Conservation (phyloP, 176 grass and related monocot species). For the Eragrostis curvula region DNA sequence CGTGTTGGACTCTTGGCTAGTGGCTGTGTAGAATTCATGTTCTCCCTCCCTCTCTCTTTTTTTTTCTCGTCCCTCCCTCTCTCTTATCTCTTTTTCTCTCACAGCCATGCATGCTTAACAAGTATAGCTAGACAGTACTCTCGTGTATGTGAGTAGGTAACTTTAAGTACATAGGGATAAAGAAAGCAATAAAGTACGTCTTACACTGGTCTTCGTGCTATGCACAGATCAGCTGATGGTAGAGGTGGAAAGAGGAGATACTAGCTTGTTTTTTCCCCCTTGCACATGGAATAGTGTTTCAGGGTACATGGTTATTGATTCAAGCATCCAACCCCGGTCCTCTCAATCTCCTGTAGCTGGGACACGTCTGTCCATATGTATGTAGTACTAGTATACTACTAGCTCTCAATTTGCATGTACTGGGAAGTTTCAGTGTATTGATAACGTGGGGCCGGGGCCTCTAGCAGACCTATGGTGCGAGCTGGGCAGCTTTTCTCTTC, state of each 20-base stretch:
- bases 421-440: constrained; percentile 32
- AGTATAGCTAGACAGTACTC: constrained; percentile 34
- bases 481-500: constrained; percentile 15
- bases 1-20: constrained; percentile 38
- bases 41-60: not conserved
- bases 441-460: not conserved
- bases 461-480: constrained; percentile 28
- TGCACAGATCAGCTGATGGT: constrained; percentile 23
- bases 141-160: constrained; percentile 38
- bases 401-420: constrained; percentile 17
- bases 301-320: constrained; percentile 40
- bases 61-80: not conserved
- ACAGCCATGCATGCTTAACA: constrained; percentile 26
- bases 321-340: not conserved
- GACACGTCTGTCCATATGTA: constrained; percentile 2
- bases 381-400: not conserved
- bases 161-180: constrained; percentile 38
- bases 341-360: constrained; percentile 40
- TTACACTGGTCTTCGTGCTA: constrained; percentile 33
- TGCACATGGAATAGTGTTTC: constrained; percentile 14
- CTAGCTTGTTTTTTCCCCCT: not conserved
- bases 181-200: constrained; percentile 37
- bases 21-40: constrained; percentile 43
- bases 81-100: not conserved
- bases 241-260: constrained; percentile 9